These are phyloP conservation scores for Irpex sp. DNA, from an alignment of 1,284 basidiomycete genomes.

Conservation along the genomic window DNA sequence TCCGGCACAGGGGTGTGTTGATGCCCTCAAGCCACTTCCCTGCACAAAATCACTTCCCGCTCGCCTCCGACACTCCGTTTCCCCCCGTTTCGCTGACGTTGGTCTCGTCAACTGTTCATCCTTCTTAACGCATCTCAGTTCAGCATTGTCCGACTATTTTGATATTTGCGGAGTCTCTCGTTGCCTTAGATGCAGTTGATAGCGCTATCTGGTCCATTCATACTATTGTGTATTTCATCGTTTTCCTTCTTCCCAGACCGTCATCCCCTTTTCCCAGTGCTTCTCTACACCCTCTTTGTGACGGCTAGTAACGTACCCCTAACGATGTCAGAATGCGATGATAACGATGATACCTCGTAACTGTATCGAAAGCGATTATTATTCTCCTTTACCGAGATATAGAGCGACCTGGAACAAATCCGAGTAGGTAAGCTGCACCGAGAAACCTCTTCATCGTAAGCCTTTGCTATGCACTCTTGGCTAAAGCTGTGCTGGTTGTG, in stretches of 20 bases:
- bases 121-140: not conserved
- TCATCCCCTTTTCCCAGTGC: not conserved
- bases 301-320: slow-evolving; percentile 4
- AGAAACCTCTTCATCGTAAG: no score
- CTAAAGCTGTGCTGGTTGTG: not conserved
- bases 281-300: not conserved
- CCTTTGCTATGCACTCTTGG: not conserved
- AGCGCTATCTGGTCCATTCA: not conserved
- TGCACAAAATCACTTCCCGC: not conserved
- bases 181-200: slow-evolving; percentile 1
- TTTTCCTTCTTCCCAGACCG: not conserved
- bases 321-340: slow-evolving; percentile 7
- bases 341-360: slow-evolving; percentile 2
- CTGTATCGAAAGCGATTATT: not conserved
- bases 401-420: not conserved
- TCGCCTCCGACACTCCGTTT: not conserved
- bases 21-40: not conserved
- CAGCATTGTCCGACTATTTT: not conserved
- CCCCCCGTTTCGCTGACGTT: not conserved
- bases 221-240: not conserved
- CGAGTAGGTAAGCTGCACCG: not conserved
- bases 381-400: not conserved
- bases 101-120: not conserved
- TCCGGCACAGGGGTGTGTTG: no score
- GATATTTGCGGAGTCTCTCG: not conserved